Percentiles rank a stretch among this genome's conserved stretches.
These are phyloP conservation scores for Diutina neorugosa DNA, from an alignment of 1,139 yeast species.

Conservation along the genomic window DNA sequence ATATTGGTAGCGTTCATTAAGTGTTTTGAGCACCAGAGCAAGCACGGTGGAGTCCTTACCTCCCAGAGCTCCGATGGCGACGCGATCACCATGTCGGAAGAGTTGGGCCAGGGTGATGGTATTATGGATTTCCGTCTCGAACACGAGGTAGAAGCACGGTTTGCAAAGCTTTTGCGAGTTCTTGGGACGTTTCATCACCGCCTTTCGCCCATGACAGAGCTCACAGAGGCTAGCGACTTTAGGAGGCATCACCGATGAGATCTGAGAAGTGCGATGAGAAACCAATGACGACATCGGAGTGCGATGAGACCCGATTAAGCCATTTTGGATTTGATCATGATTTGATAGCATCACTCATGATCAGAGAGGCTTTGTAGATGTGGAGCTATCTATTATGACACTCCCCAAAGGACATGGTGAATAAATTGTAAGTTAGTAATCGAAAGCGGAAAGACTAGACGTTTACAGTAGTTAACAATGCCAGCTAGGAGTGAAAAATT, in stretches of 20 bases:
- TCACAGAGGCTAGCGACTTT: constrained; percentile 54
- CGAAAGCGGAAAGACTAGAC: too few relatives aligned
- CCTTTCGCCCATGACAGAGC: constrained; percentile 74
- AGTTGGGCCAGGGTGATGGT: constrained; percentile 64
- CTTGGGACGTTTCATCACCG: constrained; percentile 86
- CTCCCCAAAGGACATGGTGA: too few relatives aligned
- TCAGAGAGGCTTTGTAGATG: too few relatives aligned
- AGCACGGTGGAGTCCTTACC: constrained; percentile 96
- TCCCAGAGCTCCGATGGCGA: constrained; percentile 97
- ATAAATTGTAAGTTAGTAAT: too few relatives aligned
- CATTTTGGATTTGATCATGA: too few relatives aligned
- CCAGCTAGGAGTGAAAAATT: too few relatives aligned
- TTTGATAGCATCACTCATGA: too few relatives aligned
- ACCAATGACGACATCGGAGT: too few relatives aligned
- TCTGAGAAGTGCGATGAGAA: neutral
- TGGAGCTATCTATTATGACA: too few relatives aligned
- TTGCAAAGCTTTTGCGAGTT: constrained; percentile 87
- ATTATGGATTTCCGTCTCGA: constrained; percentile 92
- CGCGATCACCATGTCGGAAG: constrained; percentile 69
- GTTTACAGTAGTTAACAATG: too few relatives aligned
- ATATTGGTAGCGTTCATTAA: constrained; percentile 81
- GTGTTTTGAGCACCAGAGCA: constrained; percentile 74
- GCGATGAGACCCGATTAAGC: too few relatives aligned
- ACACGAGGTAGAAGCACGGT: constrained; percentile 77
- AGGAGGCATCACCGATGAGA: neutral